Percentiles rank a stretch among this genome's conserved stretches.
phyloP scores from a whole-genome alignment of 306 rosid genomes.

The Malus sylvestris region DNA sequence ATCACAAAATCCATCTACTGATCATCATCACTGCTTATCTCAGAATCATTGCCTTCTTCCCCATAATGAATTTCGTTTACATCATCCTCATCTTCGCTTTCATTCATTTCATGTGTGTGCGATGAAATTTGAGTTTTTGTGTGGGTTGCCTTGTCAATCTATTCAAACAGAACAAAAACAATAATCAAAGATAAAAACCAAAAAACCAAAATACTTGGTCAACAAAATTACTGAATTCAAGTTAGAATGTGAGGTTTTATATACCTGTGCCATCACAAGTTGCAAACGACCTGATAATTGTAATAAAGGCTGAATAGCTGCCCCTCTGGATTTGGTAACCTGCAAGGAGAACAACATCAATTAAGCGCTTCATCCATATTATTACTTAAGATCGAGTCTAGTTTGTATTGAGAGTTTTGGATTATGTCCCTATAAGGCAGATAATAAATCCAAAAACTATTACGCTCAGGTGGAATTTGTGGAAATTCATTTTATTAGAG shows the following conservation, averaged over 20 bases:
- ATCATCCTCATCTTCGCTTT: constrained; percentile 44
- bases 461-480: background rate
- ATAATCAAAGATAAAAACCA: constrained; percentile 2
- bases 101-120: constrained; percentile 30
- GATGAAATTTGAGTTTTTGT: constrained; percentile 22
- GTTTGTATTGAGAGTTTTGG: background rate
- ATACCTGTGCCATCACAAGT: constrained; percentile 75
- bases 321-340: constrained; percentile 60
- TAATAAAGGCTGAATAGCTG: constrained; percentile 53
- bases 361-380: background rate
- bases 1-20: constrained; percentile 26
- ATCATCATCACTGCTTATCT: constrained; percentile 66
- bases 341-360: constrained; percentile 20
- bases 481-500: background rate
- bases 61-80: constrained; percentile 41
- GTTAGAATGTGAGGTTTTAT: constrained; percentile 4
- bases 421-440: background rate
- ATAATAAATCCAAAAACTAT: background rate
- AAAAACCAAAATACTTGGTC: constrained; percentile 15
- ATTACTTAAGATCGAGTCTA: background rate
- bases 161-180: constrained; percentile 9
- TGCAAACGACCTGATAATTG: constrained; percentile 84
- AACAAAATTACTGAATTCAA: background rate
- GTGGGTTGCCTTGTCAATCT: constrained; percentile 67
- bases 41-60: constrained; percentile 64